phyloP scores from a whole-genome alignment of 176 grass and related monocot genomes.

The Leersia perrieri region DNA sequence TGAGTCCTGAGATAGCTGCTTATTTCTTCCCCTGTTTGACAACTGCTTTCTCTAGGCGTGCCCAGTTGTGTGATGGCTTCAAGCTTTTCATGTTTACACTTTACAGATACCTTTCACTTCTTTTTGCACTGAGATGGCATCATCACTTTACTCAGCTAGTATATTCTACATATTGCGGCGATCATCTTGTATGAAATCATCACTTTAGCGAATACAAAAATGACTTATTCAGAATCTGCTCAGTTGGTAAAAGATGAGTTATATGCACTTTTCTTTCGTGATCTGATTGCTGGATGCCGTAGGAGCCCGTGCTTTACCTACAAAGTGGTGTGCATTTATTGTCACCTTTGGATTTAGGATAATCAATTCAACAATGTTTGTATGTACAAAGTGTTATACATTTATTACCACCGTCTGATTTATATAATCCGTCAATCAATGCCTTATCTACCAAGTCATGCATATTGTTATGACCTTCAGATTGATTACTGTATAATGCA shows the following conservation, averaged over 20 bases:
- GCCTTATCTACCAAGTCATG: background rate
- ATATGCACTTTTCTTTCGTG: background rate
- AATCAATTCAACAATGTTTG: background rate
- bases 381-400: background rate
- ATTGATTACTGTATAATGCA: too few species aligned
- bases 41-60: constrained; percentile 18
- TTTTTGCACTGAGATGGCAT: constrained; percentile 28
- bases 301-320: background rate
- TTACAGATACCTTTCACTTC: constrained; percentile 30
- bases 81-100: constrained; percentile 33
- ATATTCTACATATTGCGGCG: constrained; percentile 39
- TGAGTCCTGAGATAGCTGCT: constrained; percentile 18
- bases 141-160: constrained; percentile 7
- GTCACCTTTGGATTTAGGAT: background rate
- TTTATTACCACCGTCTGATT: background rate
- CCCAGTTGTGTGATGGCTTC: constrained; percentile 23
- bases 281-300: background rate
- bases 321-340: constrained; percentile 19
- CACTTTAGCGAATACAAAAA: too few species aligned
- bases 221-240: background rate
- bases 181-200: too few species aligned
- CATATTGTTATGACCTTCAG: background rate
- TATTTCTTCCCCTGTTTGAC: background rate
- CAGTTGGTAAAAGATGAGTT: constrained; percentile 2
- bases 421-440: background rate